Evolutionary conservation across 768 basidiomycete genomes (phyloP), one percentile per base, ranked within the genome.

Genomic region (Boletus bicolor): DNA sequence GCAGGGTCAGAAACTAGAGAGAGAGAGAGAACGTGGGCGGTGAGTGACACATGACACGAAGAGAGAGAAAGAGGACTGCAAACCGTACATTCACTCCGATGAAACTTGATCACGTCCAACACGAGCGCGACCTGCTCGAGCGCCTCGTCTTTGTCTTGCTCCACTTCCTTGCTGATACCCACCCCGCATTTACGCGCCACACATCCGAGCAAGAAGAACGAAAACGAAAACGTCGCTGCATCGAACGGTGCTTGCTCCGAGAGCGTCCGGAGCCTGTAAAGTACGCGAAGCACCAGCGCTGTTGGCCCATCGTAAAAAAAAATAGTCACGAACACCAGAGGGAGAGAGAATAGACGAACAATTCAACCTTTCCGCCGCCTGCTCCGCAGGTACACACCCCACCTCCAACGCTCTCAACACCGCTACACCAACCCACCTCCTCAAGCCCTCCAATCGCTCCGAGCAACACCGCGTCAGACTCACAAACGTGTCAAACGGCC

Each of bases 171-270:
- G 5, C n/a, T 32, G 0, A 80, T 74, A 0, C 76, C 74, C 10
- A 94, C 74, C 0, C 92, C 93, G 6, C 92, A 93, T 28, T 78
- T 77, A 1, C 73, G 65, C 8, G 93, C 75, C 19, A 97, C 83
- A 44, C 82, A 80, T 10, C 76, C 81, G 5, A 98, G 72, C 12
- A 98, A 77, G 8, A 92, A 89, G 46, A 85, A 87, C 0, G 82
- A 72, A 61, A 94, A 91, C 0, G 90, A 84, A 71, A 91, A 96
- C 0, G 93, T 94, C 2, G 91, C 84, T 0, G 87, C 80, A 66
- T 96, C 92, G 49, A 98, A 87, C 0, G 93, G 84, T 0, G 81
- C 73, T 59, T 91, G 87, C 58, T 95, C 91, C 0, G 91, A 85
- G 4, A 95, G 76, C 55, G 82, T 87, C 19, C 90, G 84, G 0